Evolutionary conservation across 257 asterid species (phyloP).

Genomic region (Solanum bulbocastanum): DNA sequence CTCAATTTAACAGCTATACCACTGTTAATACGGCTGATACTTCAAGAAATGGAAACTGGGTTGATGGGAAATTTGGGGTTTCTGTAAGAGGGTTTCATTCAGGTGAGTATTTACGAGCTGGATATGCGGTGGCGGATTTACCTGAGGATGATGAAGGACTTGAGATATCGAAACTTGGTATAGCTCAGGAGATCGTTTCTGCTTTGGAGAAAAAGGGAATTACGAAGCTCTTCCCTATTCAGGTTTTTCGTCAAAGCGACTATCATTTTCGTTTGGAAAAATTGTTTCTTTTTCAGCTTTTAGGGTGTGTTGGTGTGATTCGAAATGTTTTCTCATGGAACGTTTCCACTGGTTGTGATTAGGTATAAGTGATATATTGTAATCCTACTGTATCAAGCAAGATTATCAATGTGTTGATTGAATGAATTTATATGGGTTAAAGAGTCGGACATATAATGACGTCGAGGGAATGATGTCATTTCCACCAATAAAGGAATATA

Average conservation of each 20-base stretch:
- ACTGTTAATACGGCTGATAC: conserved; percentile 1
- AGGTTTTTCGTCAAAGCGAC: conserved; percentile 26
- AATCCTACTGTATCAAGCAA: not conserved
- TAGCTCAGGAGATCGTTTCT: conserved; percentile 46
- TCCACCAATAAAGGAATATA: not conserved
- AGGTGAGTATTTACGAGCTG: conserved; percentile 29
- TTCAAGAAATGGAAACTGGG: not conserved
- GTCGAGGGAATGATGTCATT: not conserved
- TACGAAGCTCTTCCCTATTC: conserved; percentile 82
- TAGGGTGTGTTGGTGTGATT: not conserved
- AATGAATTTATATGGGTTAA: not conserved
- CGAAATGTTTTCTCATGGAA: not conserved
- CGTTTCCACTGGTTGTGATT: not conserved
- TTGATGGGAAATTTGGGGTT: not conserved
- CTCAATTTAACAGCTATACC: conserved; percentile 13
- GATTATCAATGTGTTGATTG: not conserved
- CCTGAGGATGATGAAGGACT: conserved; percentile 57
- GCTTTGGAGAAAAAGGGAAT: conserved; percentile 63
- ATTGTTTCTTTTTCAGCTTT: not conserved
- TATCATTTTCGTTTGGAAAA: not conserved
- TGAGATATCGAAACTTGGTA: conserved; percentile 78
- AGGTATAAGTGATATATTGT: not conserved
- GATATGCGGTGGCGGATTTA: conserved; percentile 46
- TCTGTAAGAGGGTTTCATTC: conserved; percentile 39
- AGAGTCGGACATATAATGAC: not conserved